phyloP scores from a whole-genome alignment of 352 stramenopile genomes.

The Paralagenidium karlingii region DNA sequence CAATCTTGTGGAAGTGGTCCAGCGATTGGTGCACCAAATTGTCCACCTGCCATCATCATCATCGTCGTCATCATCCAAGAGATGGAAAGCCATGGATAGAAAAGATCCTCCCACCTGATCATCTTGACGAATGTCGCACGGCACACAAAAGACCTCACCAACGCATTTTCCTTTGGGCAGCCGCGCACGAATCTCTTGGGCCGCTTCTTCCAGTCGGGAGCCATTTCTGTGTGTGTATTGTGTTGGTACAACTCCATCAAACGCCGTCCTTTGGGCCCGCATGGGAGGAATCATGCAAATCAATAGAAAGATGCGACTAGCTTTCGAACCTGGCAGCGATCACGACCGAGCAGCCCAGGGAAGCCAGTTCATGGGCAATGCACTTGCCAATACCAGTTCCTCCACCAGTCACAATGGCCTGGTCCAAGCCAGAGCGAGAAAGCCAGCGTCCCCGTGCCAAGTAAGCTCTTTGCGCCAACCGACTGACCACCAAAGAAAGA shows the following conservation, averaged over 20 bases:
- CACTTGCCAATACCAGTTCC: conserved; percentile 78
- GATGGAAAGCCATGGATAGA: too few species aligned
- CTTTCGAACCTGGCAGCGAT: conserved; percentile 50
- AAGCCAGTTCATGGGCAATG: conserved; percentile 68
- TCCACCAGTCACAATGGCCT: conserved; percentile 79
- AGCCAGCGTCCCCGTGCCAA: too few species aligned
- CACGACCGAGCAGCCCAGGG: conserved; percentile 63
- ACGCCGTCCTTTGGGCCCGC: too few species aligned
- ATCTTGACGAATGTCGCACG: conserved; percentile 68
- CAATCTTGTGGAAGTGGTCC: conserved; percentile 66
- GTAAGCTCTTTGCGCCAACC: conserved; percentile 2
- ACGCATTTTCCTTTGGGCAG: conserved; percentile 17
- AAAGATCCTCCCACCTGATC: conserved; percentile 19
- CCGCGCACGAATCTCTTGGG: conserved; percentile 35
- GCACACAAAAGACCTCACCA: conserved; percentile 33
- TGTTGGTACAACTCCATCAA: too few species aligned
- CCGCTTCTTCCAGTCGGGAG: conserved; percentile 39
- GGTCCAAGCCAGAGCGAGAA: conserved; percentile 4
- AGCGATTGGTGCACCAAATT: conserved; percentile 61
- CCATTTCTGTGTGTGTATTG: too few species aligned
- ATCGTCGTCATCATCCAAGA: conserved; percentile 13
- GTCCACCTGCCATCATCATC: conserved; percentile 28
- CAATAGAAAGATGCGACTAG: too few species aligned
- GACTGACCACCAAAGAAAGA: neutral
- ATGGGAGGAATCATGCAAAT: neutral